These are phyloP conservation scores for Ceratocystis huliohia DNA, from an alignment of 2,329 filamentous ascomycete species.

Conservation along the genomic window DNA sequence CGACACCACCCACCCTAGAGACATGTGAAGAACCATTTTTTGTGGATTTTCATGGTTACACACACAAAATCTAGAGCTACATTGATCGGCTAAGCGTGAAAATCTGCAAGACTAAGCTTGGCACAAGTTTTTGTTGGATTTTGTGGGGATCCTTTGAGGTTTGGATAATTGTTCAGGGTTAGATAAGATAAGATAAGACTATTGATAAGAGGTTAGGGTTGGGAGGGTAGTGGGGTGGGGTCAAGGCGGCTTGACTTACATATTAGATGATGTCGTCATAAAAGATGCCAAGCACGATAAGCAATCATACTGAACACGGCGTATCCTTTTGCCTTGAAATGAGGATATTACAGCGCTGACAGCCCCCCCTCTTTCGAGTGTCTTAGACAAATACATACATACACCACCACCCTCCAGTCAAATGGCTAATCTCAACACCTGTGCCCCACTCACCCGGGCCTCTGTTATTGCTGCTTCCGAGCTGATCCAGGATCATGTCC, in stretches of 20 bases:
- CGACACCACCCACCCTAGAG: not conserved
- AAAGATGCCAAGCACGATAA: not conserved
- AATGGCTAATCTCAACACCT: constrained; percentile 43
- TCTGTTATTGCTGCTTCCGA: constrained; percentile 61
- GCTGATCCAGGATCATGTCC: constrained; percentile 62
- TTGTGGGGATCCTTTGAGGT: constrained; percentile 1
- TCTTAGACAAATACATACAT: not conserved
- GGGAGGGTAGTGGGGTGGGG: not conserved
- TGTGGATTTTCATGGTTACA: constrained; percentile 8
- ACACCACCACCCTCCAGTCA: constrained; percentile 13
- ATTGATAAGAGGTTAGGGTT: not conserved
- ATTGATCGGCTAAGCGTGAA: not conserved
- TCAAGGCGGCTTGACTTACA: not conserved
- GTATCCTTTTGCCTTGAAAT: not conserved
- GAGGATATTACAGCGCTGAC: not conserved
- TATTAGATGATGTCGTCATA: not conserved
- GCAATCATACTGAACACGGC: not conserved
- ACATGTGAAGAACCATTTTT: constrained; percentile 4
- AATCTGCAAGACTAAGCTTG: not conserved
- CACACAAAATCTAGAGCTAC: constrained; percentile 1
- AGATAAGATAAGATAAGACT: not conserved
- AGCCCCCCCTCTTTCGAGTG: not conserved
- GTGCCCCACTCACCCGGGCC: constrained; percentile 54
- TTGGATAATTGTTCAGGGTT: not conserved
- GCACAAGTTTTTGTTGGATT: not conserved